Conservation (phyloP, 2,329 filamentous ascomycete species). For the Coniella lustricola region DNA sequence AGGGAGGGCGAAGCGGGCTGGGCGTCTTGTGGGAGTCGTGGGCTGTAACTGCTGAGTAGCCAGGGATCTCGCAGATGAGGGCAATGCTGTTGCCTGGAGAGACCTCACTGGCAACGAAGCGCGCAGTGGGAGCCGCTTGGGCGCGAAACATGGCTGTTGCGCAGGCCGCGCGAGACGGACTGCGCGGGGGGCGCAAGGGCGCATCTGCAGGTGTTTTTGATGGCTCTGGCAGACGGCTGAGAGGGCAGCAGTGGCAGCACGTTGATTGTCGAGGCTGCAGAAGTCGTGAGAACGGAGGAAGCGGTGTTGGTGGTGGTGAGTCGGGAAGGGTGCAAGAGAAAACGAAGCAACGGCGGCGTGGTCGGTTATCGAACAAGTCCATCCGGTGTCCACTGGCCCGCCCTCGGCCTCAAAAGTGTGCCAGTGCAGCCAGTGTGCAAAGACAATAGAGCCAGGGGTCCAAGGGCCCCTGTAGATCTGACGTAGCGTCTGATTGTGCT, state of each 20-base stretch:
- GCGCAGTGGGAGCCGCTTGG: slow-evolving; percentile 4
- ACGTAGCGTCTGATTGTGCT: too few relatives aligned
- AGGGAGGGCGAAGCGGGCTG: slow-evolving; percentile 16
- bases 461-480: too few relatives aligned
- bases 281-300: too few relatives aligned
- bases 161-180: slow-evolving; percentile 4
- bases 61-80: not conserved
- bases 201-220: slow-evolving; percentile 5
- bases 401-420: not conserved
- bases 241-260: too few relatives aligned
- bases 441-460: too few relatives aligned
- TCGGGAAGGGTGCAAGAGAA: too few relatives aligned
- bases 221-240: too few relatives aligned
- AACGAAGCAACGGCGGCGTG: too few relatives aligned
- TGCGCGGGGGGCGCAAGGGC: slow-evolving; percentile 10
- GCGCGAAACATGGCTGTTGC: slow-evolving; percentile 1
- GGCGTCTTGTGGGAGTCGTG: not conserved
- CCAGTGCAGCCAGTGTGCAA: too few relatives aligned
- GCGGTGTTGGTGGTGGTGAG: too few relatives aligned
- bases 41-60: not conserved
- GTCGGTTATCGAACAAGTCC: not conserved
- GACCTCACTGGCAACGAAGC: not conserved
- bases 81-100: slow-evolving; percentile 1
- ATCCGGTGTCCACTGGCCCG: too few relatives aligned
- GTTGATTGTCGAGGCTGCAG: too few relatives aligned